phyloP scores from a whole-genome alignment of 75 land plant species.

The Gnetum montanum region DNA sequence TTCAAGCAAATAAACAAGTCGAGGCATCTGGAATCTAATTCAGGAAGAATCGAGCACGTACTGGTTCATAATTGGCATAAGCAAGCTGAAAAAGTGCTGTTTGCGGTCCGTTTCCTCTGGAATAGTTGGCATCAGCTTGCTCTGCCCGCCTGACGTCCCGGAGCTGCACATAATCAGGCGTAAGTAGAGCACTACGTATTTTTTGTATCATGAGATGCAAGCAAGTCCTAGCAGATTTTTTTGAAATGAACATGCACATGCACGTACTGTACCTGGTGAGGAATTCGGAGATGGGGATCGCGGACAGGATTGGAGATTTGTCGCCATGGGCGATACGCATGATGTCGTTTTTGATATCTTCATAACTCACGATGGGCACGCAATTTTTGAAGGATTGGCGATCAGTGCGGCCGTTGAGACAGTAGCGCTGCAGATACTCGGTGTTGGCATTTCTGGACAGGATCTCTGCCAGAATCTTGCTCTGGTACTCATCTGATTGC shows the following conservation, averaged over 20 bases:
- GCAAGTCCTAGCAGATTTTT: too few species aligned
- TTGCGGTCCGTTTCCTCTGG: constrained; percentile 50
- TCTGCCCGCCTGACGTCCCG: constrained; percentile 69
- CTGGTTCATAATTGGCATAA: constrained; percentile 54
- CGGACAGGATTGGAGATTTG: constrained; percentile 53
- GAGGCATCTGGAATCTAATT: background rate
- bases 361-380: constrained; percentile 60
- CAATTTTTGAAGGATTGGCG: constrained; percentile 36
- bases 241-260: too few species aligned
- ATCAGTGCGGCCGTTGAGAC: constrained; percentile 40
- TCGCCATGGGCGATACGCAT: constrained; percentile 87
- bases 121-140: constrained; percentile 63
- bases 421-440: constrained; percentile 51
- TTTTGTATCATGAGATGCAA: too few species aligned
- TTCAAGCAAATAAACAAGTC: background rate
- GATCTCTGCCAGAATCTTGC: constrained; percentile 39
- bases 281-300: constrained; percentile 76
- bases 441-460: constrained; percentile 50
- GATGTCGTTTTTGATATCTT: constrained; percentile 57
- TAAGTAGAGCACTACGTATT: too few species aligned
- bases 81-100: constrained; percentile 31
- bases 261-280: constrained; percentile 77
- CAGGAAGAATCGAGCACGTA: constrained; percentile 1
- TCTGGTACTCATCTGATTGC: constrained; percentile 36
- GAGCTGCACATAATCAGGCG: constrained; percentile 33